Percentiles rank a stretch among this genome's conserved stretches.
These are phyloP conservation scores for Erysimum pusillum DNA, from an alignment of 441 rosid genomes.

Conservation along the genomic window DNA sequence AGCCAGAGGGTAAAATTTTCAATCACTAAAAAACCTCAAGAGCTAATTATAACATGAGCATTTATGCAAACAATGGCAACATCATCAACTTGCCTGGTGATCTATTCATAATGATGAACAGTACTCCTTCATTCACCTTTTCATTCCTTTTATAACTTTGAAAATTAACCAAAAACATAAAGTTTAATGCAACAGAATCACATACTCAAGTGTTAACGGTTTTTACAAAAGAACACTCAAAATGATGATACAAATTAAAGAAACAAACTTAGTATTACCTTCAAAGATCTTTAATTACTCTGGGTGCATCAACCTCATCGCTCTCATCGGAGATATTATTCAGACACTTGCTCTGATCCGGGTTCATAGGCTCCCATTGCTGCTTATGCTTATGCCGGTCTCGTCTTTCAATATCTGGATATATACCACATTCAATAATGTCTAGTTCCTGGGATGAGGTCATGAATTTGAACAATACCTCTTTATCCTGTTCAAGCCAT, in stretches of 20 bases:
- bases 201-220: too few relatives aligned
- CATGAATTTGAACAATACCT: slow-evolving; percentile 22
- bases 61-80: too few relatives aligned
- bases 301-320: background rate
- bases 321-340: background rate
- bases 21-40: too few relatives aligned
- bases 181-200: background rate
- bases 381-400: background rate
- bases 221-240: background rate
- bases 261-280: background rate
- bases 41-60: too few relatives aligned
- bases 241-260: background rate
- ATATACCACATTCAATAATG: slow-evolving; percentile 23
- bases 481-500: background rate
- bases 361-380: background rate
- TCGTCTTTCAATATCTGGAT: slow-evolving; percentile 1
- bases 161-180: too few relatives aligned
- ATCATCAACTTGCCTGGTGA: too few relatives aligned
- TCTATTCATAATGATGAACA: too few relatives aligned
- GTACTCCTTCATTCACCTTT: too few relatives aligned
- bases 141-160: too few relatives aligned
- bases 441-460: background rate
- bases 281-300: background rate
- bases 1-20: too few relatives aligned
- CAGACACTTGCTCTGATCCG: background rate